Base-by-base conservation (phyloP, 495 filamentous ascomycete genomes). In the Thozetella sp. region DNA sequence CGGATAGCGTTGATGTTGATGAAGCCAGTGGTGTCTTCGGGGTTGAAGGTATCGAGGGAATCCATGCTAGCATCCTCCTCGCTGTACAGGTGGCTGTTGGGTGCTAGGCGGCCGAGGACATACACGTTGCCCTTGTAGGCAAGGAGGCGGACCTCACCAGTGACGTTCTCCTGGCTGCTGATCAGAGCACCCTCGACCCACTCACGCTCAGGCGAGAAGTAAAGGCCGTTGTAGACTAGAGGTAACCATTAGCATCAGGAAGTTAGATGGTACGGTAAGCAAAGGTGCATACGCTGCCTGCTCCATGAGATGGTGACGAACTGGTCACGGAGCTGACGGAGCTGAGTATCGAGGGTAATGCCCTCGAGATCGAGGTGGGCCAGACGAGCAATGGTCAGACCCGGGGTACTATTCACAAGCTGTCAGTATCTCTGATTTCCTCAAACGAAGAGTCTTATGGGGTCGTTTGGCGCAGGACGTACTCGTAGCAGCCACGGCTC, bases 401-500 rank as follows among this genome's bases (percentile, higher is more conserved):
- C 22, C 19, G 50, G 87, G 86, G 58, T 52, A 20, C n/a, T n/a
- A n/a, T n/a, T n/a, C n/a, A n/a, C n/a, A n/a, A n/a, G n/a, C n/a
- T n/a, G n/a, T n/a, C n/a, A n/a, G n/a, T n/a, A n/a, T n/a, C n/a
- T n/a, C n/a, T n/a, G n/a, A n/a, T n/a, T n/a, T n/a, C n/a, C n/a
- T n/a, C n/a, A n/a, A n/a, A n/a, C n/a, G n/a, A n/a, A n/a, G n/a
- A n/a, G n/a, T n/a, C n/a, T n/a, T n/a, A n/a, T n/a, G n/a, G n/a
- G n/a, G n/a, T n/a, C n/a, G n/a, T n/a, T n/a, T n/a, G n/a, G n/a
- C n/a, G n/a, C n/a, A n/a, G n/a, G n/a, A n/a, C n/a, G n/a, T n/a
- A n/a, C n/a, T 97, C 93, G 80, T 97, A 97, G 85, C 93, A 96
- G 65, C 93, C 93, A 67, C 93, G 86, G 71, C 83, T 88, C 84